Conservation (phyloP, 2,329 filamentous ascomycete species). For the Pestalotiopsis sp. region DNA sequence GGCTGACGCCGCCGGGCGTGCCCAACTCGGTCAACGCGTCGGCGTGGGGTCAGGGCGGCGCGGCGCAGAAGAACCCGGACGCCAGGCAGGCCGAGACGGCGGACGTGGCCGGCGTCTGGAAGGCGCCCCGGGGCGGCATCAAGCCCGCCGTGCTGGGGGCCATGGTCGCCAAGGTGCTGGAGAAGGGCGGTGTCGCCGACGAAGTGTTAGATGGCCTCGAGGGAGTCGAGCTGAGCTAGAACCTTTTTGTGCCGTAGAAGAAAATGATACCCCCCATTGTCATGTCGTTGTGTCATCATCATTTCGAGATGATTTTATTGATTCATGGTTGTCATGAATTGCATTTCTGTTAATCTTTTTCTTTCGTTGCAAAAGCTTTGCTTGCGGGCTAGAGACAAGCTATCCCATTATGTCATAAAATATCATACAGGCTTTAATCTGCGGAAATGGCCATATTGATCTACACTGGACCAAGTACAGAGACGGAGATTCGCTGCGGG, state of each 20-base stretch:
- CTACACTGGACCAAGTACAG: too few relatives aligned
- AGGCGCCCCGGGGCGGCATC: constrained; percentile 79
- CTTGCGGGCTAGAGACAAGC: background rate
- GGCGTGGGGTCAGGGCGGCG: constrained; percentile 41
- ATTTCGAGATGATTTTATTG: background rate
- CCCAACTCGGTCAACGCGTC: constrained; percentile 65
- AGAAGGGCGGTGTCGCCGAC: constrained; percentile 78
- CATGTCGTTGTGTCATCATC: background rate
- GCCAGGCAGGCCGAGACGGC: constrained; percentile 53
- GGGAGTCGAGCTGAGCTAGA: constrained; percentile 63
- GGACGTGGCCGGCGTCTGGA: constrained; percentile 77
- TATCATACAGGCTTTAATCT: background rate
- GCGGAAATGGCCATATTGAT: background rate
- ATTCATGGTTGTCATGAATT: background rate
- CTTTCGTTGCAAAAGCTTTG: background rate
- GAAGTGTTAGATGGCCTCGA: constrained; percentile 85
- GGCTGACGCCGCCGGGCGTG: constrained; percentile 72
- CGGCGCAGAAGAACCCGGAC: constrained; percentile 42
- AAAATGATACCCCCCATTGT: constrained; percentile 1
- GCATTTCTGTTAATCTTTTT: background rate
- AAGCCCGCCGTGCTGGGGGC: constrained; percentile 72
- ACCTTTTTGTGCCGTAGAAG: background rate
- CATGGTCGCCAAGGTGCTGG: constrained; percentile 77
- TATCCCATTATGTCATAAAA: background rate
- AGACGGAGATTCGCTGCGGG: background rate